Evolutionary conservation across 2,329 filamentous ascomycete species (phyloP).

Genomic region (Trichoderma polysporum): DNA sequence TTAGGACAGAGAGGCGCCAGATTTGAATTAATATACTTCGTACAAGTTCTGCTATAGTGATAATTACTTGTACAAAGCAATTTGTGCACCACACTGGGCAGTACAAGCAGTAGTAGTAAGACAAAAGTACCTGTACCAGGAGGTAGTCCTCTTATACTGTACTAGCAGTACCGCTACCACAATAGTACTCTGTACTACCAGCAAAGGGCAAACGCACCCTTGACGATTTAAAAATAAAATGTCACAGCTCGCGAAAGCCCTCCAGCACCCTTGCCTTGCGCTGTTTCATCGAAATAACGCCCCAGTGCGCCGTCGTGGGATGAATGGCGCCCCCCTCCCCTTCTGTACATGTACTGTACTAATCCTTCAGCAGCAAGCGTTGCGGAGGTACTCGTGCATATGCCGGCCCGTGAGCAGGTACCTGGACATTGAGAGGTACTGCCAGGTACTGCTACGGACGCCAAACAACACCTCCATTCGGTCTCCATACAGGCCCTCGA

Average conservation of each 20-base stretch:
- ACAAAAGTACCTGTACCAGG: too few species aligned
- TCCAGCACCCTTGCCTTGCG: conserved; percentile 7
- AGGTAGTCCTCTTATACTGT: too few species aligned
- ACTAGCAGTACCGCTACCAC: background rate
- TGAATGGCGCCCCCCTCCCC: background rate
- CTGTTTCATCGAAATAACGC: conserved; percentile 13
- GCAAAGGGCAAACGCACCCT: background rate
- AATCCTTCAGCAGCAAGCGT: background rate
- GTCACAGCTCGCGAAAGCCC: background rate
- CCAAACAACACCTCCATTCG: too few species aligned
- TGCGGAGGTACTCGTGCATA: background rate
- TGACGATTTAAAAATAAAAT: background rate
- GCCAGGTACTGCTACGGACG: background rate
- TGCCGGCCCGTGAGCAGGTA: background rate
- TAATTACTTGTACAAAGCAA: background rate
- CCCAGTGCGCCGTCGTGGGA: background rate
- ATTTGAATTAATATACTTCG: too few species aligned
- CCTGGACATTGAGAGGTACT: background rate
- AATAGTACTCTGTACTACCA: background rate
- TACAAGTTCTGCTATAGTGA: too few species aligned
- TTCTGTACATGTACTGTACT: background rate
- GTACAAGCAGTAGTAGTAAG: too few species aligned
- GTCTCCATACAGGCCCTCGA: too few species aligned
- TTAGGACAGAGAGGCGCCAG: background rate
- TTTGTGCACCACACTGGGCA: background rate